These are phyloP conservation scores for Hypoxylon fuscum DNA, from an alignment of 495 filamentous ascomycete species.

Conservation along the genomic window DNA sequence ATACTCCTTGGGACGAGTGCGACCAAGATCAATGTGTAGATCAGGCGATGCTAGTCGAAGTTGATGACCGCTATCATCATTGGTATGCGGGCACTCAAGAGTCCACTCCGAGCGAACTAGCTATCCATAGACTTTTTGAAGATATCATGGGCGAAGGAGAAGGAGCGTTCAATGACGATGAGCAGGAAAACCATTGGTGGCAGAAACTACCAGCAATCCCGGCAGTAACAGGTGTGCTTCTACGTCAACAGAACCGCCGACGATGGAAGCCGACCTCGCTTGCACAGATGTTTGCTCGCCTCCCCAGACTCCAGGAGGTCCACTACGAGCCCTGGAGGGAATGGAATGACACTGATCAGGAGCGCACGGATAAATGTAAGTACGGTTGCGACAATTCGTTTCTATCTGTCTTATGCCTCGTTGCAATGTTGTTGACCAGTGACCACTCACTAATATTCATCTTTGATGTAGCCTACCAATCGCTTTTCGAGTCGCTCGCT, in stretches of 20 bases:
- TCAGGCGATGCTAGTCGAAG: constrained; percentile 36
- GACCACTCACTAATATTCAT: constrained; percentile 26
- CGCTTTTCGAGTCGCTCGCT: constrained; percentile 42
- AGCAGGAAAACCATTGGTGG: too few species aligned
- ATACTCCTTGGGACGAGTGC: constrained; percentile 37
- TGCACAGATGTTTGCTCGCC: constrained; percentile 44
- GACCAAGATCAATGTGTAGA: constrained; percentile 2
- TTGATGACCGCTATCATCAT: constrained; percentile 41
- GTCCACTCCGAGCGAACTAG: constrained; percentile 29
- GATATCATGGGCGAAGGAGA: too few species aligned
- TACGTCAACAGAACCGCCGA: constrained; percentile 48
- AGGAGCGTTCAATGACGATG: constrained; percentile 41
- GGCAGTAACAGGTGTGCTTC: constrained; percentile 45
- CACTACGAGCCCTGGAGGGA: constrained; percentile 49
- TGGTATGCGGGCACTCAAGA: constrained; percentile 43
- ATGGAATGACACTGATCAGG: constrained; percentile 35
- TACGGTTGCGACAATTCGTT: constrained; percentile 7
- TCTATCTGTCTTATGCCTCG: too few species aligned
- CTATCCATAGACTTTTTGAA: too few species aligned
- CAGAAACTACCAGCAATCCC: too few species aligned
- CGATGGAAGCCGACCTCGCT: constrained; percentile 44
- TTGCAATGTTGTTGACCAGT: too few species aligned
- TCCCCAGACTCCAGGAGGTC: constrained; percentile 47
- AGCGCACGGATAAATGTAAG: constrained; percentile 39
- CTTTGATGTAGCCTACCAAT: constrained; percentile 22